A percentile compares a stretch with the other conserved stretches of the same genome.
Conservation (phyloP, 2,329 filamentous ascomycete species). For the Trichophyton schoenleinii region DNA sequence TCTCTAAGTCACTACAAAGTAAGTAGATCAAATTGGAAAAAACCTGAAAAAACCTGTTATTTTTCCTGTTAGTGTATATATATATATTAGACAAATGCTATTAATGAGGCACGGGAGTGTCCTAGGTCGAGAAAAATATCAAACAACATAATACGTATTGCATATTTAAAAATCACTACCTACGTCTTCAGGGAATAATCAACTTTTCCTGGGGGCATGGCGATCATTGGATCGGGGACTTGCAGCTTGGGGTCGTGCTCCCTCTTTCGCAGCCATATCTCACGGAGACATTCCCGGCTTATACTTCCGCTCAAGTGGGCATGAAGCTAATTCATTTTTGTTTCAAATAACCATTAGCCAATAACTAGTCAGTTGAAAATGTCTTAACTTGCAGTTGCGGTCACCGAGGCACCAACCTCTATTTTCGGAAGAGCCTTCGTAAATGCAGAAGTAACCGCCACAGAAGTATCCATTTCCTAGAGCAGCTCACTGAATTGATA, state of each 20-base stretch:
- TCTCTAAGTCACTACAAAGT: constrained; percentile 51
- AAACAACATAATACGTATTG: background rate
- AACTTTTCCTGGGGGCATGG: constrained; percentile 58
- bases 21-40: constrained; percentile 71
- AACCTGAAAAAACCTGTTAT: constrained; percentile 57
- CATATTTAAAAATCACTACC: background rate
- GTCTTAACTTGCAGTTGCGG: too few species aligned
- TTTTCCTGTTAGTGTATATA: background rate
- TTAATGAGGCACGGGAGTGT: background rate
- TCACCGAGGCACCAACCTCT: constrained; percentile 18
- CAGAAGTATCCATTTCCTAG: constrained; percentile 17
- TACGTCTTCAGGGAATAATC: constrained; percentile 58
- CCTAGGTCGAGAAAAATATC: background rate
- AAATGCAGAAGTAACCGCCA: constrained; percentile 21
- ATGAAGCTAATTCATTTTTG: constrained; percentile 46
- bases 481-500: background rate
- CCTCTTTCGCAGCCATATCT: constrained; percentile 56
- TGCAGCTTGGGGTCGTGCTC: constrained; percentile 37
- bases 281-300: constrained; percentile 56
- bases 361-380: too few species aligned
- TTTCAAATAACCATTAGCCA: background rate
- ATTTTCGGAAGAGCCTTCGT: constrained; percentile 26
- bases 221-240: constrained; percentile 54
- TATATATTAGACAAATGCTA: background rate
- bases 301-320: constrained; percentile 73